phyloP scores from a whole-genome alignment of 805 yeast genomes.

The Sugiyamaella lignohabitans region DNA sequence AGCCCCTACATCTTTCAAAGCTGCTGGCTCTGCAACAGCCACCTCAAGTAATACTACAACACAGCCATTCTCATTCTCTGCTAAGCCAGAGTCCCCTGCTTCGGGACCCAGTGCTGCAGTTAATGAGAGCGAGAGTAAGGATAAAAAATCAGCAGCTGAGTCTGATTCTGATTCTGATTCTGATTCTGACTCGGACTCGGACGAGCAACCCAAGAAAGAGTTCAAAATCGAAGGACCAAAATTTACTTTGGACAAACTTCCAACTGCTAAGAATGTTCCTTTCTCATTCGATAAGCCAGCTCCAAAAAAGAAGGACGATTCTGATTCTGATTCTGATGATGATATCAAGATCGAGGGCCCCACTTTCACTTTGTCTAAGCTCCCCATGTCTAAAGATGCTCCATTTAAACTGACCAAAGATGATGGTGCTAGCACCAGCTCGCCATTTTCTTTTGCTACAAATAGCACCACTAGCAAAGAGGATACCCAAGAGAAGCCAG shows the following conservation, averaged over 20 bases:
- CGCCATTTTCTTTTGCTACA: conserved; percentile 5
- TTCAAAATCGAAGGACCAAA: conserved; percentile 9
- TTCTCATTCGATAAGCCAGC: conserved; percentile 25
- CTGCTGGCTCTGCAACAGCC: neutral
- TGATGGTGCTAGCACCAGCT: neutral
- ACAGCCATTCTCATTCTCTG: neutral
- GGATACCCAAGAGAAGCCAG: neutral
- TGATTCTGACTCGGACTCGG: conserved; percentile 5
- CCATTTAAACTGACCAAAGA: conserved; percentile 35
- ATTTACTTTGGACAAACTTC: conserved; percentile 20
- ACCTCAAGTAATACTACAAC: neutral
- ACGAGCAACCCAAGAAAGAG: neutral
- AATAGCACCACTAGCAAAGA: conserved; percentile 15
- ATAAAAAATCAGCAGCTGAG: neutral
- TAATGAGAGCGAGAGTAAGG: no score
- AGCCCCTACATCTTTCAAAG: no score
- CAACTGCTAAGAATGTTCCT: conserved; percentile 33
- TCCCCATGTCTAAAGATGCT: conserved; percentile 46
- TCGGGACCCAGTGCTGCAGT: neutral
- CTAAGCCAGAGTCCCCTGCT: neutral
- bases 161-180: neutral
- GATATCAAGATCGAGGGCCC: conserved; percentile 72
- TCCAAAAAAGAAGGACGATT: conserved; percentile 23
- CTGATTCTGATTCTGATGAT: conserved; percentile 51
- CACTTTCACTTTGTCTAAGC: conserved; percentile 41